Percentiles rank a stretch among this genome's conserved stretches.
Conservation (phyloP, 202 grass and related monocot genomes). For the Eragrostis tef region DNA sequence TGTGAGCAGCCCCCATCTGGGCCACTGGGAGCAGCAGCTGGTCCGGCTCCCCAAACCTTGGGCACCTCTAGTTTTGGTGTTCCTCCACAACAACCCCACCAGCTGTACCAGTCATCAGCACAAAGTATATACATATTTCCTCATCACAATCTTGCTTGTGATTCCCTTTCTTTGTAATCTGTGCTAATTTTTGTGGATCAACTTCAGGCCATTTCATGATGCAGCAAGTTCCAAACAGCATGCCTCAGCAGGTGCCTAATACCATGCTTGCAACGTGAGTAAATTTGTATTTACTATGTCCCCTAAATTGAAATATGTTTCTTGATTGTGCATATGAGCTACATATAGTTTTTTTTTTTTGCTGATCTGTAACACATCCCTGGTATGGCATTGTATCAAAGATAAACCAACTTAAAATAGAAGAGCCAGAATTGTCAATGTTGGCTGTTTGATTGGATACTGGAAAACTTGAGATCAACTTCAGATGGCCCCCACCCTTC, state of each 20-base stretch:
- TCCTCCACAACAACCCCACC: conserved; percentile 58
- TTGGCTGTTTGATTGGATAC: conserved; percentile 18
- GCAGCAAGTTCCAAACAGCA: conserved; percentile 62
- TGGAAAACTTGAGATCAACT: conserved; percentile 15
- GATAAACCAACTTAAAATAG: not conserved
- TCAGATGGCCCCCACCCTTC: not conserved
- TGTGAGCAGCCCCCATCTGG: conserved; percentile 47
- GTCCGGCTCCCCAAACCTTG: conserved; percentile 51
- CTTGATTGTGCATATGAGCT: conserved; percentile 20
- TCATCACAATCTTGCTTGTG: conserved; percentile 16
- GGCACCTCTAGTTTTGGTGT: conserved; percentile 66
- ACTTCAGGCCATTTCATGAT: conserved; percentile 82
- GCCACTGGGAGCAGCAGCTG: conserved; percentile 56
- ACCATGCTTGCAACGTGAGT: conserved; percentile 62
- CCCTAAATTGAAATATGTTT: conserved; percentile 36
- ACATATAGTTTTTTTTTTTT: not conserved
- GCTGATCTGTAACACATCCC: conserved; percentile 7
- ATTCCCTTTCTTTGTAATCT: conserved; percentile 18
- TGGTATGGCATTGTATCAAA: conserved; percentile 11
- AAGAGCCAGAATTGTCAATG: conserved; percentile 22
- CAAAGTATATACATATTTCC: conserved; percentile 62
- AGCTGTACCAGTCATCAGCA: conserved; percentile 58
- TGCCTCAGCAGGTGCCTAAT: conserved; percentile 66
- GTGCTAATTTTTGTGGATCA: conserved; percentile 54
- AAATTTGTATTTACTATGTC: conserved; percentile 20